Conservation (phyloP, 371 early-diverging fungal genomes). For the Lichtheimia corymbifera region DNA sequence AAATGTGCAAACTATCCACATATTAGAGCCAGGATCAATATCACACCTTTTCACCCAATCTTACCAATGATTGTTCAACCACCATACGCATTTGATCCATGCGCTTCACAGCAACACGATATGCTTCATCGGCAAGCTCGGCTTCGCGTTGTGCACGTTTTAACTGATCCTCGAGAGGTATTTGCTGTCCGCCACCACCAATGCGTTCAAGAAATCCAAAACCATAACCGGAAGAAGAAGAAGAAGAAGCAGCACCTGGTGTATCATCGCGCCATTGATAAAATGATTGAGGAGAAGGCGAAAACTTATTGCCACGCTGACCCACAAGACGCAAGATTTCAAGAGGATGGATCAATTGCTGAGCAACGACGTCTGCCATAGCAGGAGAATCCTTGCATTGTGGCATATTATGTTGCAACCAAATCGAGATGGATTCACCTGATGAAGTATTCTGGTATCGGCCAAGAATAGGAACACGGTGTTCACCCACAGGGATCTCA, state of each 20-base stretch:
- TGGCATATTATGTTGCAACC: slow-evolving; percentile 69
- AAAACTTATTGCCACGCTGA: slow-evolving; percentile 71
- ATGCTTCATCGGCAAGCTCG: slow-evolving; percentile 64
- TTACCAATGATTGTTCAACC: slow-evolving; percentile 72
- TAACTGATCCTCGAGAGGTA: slow-evolving; percentile 32
- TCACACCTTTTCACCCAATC: slow-evolving; percentile 6
- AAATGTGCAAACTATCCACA: slow-evolving; percentile 56
- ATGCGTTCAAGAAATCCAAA: slow-evolving; percentile 36
- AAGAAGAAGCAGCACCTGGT: background rate
- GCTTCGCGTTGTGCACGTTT: slow-evolving; percentile 66
- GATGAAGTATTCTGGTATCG: slow-evolving; percentile 66
- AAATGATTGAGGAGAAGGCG: slow-evolving; percentile 57
- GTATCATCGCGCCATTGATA: slow-evolving; percentile 71
- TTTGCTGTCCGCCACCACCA: slow-evolving; percentile 11
- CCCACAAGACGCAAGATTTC: slow-evolving; percentile 70
- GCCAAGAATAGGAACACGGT: slow-evolving; percentile 72
- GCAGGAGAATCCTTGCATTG: slow-evolving; percentile 60
- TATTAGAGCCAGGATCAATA: too few relatives aligned
- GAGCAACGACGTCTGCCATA: slow-evolving; percentile 72
- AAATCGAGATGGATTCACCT: slow-evolving; percentile 69
- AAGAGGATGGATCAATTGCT: slow-evolving; percentile 65
- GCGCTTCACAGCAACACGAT: slow-evolving; percentile 60
- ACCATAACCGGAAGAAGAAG: slow-evolving; percentile 15
- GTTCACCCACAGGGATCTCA: slow-evolving; percentile 63
- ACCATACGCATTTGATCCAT: slow-evolving; percentile 69